Conservation (phyloP, 2,329 filamentous ascomycete genomes). For the Verticillium isaacii region DNA sequence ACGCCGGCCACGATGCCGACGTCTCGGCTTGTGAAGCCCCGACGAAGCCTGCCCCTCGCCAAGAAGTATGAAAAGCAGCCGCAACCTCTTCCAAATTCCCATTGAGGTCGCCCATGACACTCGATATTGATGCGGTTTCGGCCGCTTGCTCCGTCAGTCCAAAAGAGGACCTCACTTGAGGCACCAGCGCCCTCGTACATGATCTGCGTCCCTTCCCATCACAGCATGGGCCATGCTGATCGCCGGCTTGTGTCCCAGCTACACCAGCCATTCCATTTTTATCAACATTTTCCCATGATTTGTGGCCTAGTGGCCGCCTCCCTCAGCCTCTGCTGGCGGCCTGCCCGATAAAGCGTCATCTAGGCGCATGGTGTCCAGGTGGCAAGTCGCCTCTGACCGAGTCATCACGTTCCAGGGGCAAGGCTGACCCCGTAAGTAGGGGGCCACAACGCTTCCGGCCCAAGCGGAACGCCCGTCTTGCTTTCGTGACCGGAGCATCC, state of each 20-base stretch:
- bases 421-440: constrained; percentile 11
- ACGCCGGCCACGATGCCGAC: background rate
- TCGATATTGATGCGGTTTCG: background rate
- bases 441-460: constrained; percentile 9
- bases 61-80: background rate
- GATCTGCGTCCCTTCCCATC: background rate
- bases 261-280: background rate
- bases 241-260: background rate
- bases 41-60: background rate
- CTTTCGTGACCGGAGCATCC: constrained; percentile 6
- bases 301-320: background rate
- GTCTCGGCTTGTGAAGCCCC: background rate
- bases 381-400: background rate
- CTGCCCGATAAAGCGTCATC: no score
- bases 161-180: background rate
- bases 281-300: background rate
- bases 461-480: constrained; percentile 8
- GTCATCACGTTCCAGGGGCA: constrained; percentile 3
- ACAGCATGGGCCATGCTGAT: background rate
- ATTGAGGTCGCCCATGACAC: background rate
- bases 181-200: background rate
- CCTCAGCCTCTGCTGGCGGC: background rate
- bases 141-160: background rate
- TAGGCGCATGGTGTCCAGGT: background rate
- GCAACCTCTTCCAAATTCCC: background rate